Evolutionary conservation across 257 asterid species (phyloP).

Genomic region (Ballota nigra): DNA sequence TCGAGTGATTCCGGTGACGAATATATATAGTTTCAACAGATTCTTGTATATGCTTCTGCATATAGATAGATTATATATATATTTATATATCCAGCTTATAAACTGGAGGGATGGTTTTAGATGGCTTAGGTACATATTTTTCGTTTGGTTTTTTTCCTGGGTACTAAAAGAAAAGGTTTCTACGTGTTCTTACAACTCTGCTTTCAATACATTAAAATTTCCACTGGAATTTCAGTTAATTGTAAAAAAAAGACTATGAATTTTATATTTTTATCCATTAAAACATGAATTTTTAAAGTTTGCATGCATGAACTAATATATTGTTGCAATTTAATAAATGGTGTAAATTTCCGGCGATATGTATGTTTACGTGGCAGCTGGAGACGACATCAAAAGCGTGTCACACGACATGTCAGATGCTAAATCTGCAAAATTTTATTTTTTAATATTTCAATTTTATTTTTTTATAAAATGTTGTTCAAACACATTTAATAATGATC

Average conservation of each 20-base stretch:
- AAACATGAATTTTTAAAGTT: neutral
- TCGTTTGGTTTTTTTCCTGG: neutral
- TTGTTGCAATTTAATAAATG: no score
- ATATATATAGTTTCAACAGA: neutral
- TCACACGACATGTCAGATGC: no score
- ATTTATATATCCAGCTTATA: neutral
- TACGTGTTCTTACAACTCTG: neutral
- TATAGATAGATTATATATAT: neutral
- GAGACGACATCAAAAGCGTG: no score
- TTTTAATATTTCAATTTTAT: no score
- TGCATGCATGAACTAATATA: no score
- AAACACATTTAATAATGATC: no score
- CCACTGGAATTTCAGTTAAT: neutral
- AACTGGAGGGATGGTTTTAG: constrained; percentile 23
- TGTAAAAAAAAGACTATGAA: no score
- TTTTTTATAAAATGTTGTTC: no score
- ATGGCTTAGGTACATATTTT: constrained; percentile 22
- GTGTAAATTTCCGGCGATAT: no score
- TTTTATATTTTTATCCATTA: no score
- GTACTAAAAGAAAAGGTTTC: neutral
- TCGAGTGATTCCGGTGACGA: neutral
- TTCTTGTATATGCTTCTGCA: constrained; percentile 30
- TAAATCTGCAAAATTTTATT: no score
- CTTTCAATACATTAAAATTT: neutral
- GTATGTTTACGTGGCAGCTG: no score